Evolutionary conservation across 306 rosid species (phyloP), one percentile per base, ranked within the genome.

Genomic region (Elaeagnus macrophylla): DNA sequence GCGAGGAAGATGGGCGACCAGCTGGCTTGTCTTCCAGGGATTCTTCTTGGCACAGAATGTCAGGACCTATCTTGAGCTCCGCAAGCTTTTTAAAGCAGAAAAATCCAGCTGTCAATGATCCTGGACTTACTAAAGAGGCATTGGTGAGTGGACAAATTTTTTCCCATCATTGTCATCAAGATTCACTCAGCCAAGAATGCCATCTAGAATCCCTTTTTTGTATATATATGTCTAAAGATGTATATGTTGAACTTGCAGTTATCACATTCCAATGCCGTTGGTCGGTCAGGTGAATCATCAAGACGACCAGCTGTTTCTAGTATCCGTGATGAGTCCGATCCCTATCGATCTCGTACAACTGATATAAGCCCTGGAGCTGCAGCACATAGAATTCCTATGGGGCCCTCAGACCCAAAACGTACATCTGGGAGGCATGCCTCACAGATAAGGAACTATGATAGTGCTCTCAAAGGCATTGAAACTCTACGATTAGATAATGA

Each of bases 301-400:
- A 81, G 95, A 78, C 91, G 89, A 43, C 90, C 75, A 48, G 94
- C 85, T 54, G 82, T 74, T 65, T 80, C 97, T 53, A 48, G 89
- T 75, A 77, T 86, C 61, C 86, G 89, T 3, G 93, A 89, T 14
- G 97, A 89, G 63, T 77, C 86, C 17, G 95, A 89, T 52, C 59
- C 70, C 15, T 60, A 64, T 53, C 95, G 85, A 14, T 44, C 82
- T 3, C 88, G 79, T 7, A 67, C 95, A 14, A 72, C 77, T 1
- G 93, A 85, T 58, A 84, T 85, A 25, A 89, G 85, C 72, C 79
- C 94, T 25, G 32, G 32, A 25, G 32, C 32, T 25, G 32, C 32
- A 25, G 32, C 32, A 25, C 4, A 25, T 25, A 25, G 32, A 25
- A 25, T 25, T 25, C 32, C 32, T 0, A 67, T 72, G 36, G 85